Conservation (phyloP, 1,139 yeast species). For the Taphrina deformans region DNA sequence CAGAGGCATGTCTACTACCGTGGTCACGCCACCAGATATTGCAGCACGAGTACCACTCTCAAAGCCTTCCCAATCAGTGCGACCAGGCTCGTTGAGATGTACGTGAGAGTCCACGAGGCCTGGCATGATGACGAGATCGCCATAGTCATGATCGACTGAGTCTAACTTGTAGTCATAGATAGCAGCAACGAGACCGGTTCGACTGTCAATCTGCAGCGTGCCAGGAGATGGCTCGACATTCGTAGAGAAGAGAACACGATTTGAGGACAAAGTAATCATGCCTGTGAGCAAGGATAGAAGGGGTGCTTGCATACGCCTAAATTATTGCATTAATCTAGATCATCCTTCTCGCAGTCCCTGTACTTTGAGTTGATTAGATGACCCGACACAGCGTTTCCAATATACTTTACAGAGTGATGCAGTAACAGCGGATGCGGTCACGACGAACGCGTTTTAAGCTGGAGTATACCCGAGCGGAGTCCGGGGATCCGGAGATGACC, state of each 20-base stretch:
- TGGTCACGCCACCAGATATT: constrained; percentile 92
- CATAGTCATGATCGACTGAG: constrained; percentile 10
- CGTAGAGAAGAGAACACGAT: constrained; percentile 10
- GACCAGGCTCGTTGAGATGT: constrained; percentile 88
- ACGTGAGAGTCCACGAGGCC: constrained; percentile 94
- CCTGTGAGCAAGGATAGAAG: background rate
- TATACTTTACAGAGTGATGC: no score
- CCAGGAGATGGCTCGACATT: constrained; percentile 13
- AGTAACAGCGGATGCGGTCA: no score
- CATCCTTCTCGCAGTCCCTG: no score
- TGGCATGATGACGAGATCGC: constrained; percentile 57
- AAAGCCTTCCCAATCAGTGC: constrained; percentile 96
- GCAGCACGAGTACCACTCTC: constrained; percentile 91
- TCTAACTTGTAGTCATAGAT: background rate
- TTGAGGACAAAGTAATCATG: constrained; percentile 13
- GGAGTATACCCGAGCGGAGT: no score
- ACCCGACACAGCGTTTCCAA: no score
- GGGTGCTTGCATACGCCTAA: background rate
- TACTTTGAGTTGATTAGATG: no score
- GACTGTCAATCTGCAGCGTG: constrained; percentile 6
- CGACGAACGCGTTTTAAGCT: no score
- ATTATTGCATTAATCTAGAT: no score
- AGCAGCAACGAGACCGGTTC: constrained; percentile 17
- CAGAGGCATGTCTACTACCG: constrained; percentile 50
- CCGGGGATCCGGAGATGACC: no score